A percentile compares a stretch with the other conserved stretches of the same genome.
Conservation (phyloP, 768 basidiomycete genomes). For the Leccinum uliginosum region DNA sequence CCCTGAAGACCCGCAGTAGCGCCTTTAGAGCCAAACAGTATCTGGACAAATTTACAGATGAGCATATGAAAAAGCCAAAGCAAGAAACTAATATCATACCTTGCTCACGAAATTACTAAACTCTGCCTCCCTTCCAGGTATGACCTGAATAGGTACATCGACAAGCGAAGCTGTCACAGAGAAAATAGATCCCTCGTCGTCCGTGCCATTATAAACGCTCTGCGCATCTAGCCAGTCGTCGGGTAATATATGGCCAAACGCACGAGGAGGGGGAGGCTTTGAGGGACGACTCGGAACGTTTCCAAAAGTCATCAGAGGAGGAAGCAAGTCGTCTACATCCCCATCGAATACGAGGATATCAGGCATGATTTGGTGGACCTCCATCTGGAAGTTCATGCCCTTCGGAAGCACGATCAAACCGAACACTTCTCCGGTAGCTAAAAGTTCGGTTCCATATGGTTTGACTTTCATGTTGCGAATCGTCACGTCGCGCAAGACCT, state of each 20-base stretch:
- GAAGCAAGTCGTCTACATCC: constrained; percentile 39
- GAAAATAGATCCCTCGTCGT: constrained; percentile 51
- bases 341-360: constrained; percentile 81
- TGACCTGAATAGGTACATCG: constrained; percentile 72
- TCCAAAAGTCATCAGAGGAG: constrained; percentile 10
- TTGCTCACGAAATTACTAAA: constrained; percentile 76
- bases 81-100: constrained; percentile 36
- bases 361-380: constrained; percentile 62
- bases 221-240: constrained; percentile 58
- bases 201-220: constrained; percentile 40
- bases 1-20: constrained; percentile 69
- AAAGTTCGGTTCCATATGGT: constrained; percentile 41
- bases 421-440: constrained; percentile 67
- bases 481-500: constrained; percentile 66
- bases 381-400: constrained; percentile 62
- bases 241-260: constrained; percentile 74
- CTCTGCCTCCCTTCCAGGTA: constrained; percentile 72
- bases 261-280: constrained; percentile 62
- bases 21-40: constrained; percentile 63
- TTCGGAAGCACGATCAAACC: constrained; percentile 63
- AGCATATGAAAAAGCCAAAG: neutral
- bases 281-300: constrained; percentile 48
- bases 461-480: constrained; percentile 73
- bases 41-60: constrained; percentile 34
- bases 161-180: constrained; percentile 60